Evolutionary conservation across 768 basidiomycete genomes (phyloP).

Genomic region (Xanthoconium purpureum): DNA sequence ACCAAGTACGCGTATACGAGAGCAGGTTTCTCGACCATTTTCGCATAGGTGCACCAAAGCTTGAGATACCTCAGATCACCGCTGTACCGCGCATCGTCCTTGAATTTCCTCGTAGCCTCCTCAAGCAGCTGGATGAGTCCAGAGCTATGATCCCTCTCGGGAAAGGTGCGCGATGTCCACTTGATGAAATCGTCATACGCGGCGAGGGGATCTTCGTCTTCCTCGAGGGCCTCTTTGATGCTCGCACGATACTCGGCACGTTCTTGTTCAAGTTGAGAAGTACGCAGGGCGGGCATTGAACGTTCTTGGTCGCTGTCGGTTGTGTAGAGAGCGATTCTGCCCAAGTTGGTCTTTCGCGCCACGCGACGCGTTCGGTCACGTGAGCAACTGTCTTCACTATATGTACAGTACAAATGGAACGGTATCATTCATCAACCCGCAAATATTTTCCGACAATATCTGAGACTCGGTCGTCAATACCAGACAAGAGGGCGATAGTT

Average conservation of each 20-base stretch:
- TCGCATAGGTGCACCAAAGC: constrained; percentile 86
- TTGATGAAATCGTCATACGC: constrained; percentile 84
- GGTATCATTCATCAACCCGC: not conserved
- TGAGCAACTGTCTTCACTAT: constrained; percentile 1
- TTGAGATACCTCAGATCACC: constrained; percentile 89
- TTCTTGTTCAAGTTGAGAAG: constrained; percentile 31
- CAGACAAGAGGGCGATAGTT: constrained; percentile 18
- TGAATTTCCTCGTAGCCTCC: constrained; percentile 78
- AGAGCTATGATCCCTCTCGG: constrained; percentile 62
- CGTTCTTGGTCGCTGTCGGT: constrained; percentile 6
- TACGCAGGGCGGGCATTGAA: constrained; percentile 25
- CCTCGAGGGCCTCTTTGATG: constrained; percentile 54
- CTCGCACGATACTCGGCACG: constrained; percentile 31
- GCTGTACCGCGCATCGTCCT: constrained; percentile 78
- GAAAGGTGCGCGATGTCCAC: constrained; percentile 83
- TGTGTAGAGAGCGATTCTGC: not conserved
- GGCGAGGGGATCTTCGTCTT: constrained; percentile 85
- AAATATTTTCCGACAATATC: constrained; percentile 18
- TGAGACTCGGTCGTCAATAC: constrained; percentile 20
- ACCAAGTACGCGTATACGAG: constrained; percentile 72
- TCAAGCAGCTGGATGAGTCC: constrained; percentile 81
- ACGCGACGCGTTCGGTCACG: constrained; percentile 34
- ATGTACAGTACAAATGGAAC: no score
- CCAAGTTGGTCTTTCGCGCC: constrained; percentile 11
- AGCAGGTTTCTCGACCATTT: constrained; percentile 67